Evolutionary conservation across 2,329 filamentous ascomycete species (phyloP).

Genomic region (Aspergillus flavus): DNA sequence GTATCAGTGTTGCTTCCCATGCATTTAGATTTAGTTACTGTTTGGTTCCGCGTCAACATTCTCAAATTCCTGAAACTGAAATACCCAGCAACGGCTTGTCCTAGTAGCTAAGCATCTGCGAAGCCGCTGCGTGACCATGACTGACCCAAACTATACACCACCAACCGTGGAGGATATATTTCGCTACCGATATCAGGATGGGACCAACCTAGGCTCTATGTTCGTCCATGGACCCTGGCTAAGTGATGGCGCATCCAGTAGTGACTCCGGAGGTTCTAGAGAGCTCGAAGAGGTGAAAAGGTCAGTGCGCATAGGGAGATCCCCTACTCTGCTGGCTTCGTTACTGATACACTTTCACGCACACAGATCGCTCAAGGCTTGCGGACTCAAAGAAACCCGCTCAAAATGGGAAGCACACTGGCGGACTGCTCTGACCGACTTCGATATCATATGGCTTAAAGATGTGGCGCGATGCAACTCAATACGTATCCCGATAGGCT

Average conservation of each 20-base stretch:
- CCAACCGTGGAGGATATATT: constrained; percentile 33
- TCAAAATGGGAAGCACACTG: constrained; percentile 58
- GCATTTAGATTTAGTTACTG: neutral
- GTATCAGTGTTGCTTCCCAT: neutral
- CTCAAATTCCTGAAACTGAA: neutral
- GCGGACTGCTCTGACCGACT: constrained; percentile 52
- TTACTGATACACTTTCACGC: neutral
- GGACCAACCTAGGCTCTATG: constrained; percentile 60
- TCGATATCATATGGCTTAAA: constrained; percentile 57
- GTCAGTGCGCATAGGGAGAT: constrained; percentile 15
- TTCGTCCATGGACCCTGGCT: constrained; percentile 66
- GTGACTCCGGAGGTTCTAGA: constrained; percentile 43
- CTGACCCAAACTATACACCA: neutral
- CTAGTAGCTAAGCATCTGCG: neutral
- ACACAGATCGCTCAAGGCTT: constrained; percentile 44
- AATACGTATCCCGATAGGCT: constrained; percentile 63
- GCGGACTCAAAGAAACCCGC: constrained; percentile 53
- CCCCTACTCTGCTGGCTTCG: neutral
- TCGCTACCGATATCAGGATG: constrained; percentile 63
- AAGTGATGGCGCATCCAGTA: constrained; percentile 52
- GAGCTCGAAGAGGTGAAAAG: constrained; percentile 57
- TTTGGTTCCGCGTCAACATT: neutral
- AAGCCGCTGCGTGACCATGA: neutral
- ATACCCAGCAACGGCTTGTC: neutral
- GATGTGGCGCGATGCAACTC: constrained; percentile 58